Evolutionary conservation across 306 rosid species (phyloP), one percentile per base, ranked within the genome.

Genomic region (Elaeagnus macrophylla): DNA sequence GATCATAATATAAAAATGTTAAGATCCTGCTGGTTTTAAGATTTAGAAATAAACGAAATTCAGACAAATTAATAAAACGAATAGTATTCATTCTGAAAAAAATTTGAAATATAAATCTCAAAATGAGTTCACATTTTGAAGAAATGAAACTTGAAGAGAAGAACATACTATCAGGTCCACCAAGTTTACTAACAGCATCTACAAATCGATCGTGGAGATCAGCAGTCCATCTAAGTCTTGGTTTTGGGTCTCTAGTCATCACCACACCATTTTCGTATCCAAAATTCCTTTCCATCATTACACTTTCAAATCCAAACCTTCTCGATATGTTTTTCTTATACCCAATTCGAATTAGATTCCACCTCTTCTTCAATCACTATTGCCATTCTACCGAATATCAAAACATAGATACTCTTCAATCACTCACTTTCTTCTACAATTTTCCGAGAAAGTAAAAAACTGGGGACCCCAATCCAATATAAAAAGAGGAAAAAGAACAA

Each of bases 241-340:
- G 96, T 58, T 91, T 91, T 0, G 99, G 85, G 69, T 91, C 99
- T 77, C 99, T 79, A 4, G 85, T 87, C 97, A 84, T 82, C 79
- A 82, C 74, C 67, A 82, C 78, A 42, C 83, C 95, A 65, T 80
- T 70, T 41, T 77, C 84, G 43, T 67, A 83, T 50, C 54, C 68
- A 43, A 52, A 79, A 53, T 52, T 62, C 60, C 69, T 70, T 72
- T 44, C 75, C 85, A 66, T 76, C 62, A 51, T 20, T 10, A 38
- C 37, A 46, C 37, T 11, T 3, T 38, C 15, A 5, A 20, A 39
- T 13, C 9, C 12, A 8, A 39, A 54, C 43, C 58, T 40, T 12
- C 38, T 44, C 36, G 46, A 35, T 35, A 18, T 51, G 16, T 13
- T 35, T 51, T n/a, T 19, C 53, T 11, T 8, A 14, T 7, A 7